Conservation (phyloP, 345 rosid genomes). For the Moricandia arvensis region DNA sequence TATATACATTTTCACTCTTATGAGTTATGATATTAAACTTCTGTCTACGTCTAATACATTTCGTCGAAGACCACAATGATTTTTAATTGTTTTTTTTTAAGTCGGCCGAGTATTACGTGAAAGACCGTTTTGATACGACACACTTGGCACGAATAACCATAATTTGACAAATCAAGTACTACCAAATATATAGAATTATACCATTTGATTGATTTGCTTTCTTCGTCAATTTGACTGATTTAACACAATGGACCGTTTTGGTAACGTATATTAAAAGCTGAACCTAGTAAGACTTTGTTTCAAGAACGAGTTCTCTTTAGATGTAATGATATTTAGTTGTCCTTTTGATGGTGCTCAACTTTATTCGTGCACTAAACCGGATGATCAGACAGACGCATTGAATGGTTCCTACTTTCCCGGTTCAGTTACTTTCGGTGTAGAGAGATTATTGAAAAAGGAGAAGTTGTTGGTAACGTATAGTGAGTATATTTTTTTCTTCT, state of each 20-base stretch:
- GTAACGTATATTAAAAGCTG: conserved; percentile 41
- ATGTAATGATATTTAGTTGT: conserved; percentile 24
- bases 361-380: conserved; percentile 32
- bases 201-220: conserved; percentile 23
- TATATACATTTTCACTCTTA: neutral
- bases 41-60: neutral
- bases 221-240: conserved; percentile 25
- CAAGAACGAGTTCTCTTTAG: conserved; percentile 18
- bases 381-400: conserved; percentile 33
- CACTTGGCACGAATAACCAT: conserved; percentile 27
- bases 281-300: conserved; percentile 26
- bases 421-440: conserved; percentile 32
- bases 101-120: conserved; percentile 33
- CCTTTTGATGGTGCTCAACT: conserved; percentile 14
- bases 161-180: conserved; percentile 27
- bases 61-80: conserved; percentile 4
- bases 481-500: conserved; percentile 8
- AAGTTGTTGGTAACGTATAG: conserved; percentile 34
- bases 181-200: neutral
- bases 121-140: conserved; percentile 27
- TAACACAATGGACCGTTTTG: conserved; percentile 34
- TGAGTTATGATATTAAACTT: neutral
- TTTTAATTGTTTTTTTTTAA: conserved; percentile 2
- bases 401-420: conserved; percentile 36
- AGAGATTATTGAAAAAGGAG: neutral